Base-by-base conservation (phyloP, 2,329 filamentous ascomycete species). In the Scedosporium aurantiacum region DNA sequence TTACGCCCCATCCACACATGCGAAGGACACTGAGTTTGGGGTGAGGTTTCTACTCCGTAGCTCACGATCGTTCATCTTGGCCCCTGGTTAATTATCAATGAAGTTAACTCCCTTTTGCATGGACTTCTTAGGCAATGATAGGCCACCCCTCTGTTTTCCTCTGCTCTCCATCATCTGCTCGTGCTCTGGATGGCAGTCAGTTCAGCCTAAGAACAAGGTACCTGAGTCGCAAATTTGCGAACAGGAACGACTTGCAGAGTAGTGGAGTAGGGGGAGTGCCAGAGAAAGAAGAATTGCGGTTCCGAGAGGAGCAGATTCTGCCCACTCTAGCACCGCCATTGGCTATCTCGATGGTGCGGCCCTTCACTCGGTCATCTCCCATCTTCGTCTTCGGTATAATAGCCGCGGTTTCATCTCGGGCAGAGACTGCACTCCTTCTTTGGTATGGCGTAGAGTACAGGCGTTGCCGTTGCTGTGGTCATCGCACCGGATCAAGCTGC, bases 371-470 rank as follows among this genome's bases (percentile, higher is more conserved):
- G 37, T 28, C 58, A 16, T 55, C 37, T 28, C 47, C 21, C 28
- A 12, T 43, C 45, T 54, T 27, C 14, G 14, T n/a, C n/a, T 43
- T 25, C 43, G 16, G 41, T 10, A 16, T 25, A 23, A 12, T 47
- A 60, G 43, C 58, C 43, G 58, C 58, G 58, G 40, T 45, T 60
- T 55, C 58, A 60, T 55, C 27, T 54, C 58, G 47, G 58, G 43
- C 47, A 40, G 21, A 21, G 47, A 25, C 43, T 21, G 43, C 28
- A 32, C 28, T 8, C 28, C 43, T 18, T 45, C 50, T 54, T 12
- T 28, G 23, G 50, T 54, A 54, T 7, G 3, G 32, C 8, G 32
- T 37, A 37, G 32, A 37, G 8, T 10, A 37, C 32, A 14, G 32
- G 32, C 14, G 32, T 37, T 14, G 23, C 50, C n/a, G n/a, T n/a